Evolutionary conservation across 768 basidiomycete species (phyloP).

Genomic region (Suillus placidus): DNA sequence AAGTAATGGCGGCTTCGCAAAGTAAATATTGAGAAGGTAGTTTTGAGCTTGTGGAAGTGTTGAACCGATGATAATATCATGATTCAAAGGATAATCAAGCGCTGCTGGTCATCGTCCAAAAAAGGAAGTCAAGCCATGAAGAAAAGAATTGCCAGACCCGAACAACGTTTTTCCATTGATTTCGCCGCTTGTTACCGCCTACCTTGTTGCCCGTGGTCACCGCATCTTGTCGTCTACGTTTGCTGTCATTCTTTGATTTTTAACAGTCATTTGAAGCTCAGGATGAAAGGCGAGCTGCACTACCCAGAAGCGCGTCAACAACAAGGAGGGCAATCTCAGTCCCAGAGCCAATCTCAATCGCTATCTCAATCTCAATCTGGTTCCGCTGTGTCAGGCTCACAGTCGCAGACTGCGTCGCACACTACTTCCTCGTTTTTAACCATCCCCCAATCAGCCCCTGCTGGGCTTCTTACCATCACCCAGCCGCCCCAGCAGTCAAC

Average conservation of each 20-base stretch:
- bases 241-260: constrained; percentile 5
- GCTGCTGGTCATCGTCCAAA: constrained; percentile 1
- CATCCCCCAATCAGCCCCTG: constrained; percentile 56
- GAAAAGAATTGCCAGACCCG: constrained; percentile 4
- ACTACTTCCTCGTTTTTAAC: constrained; percentile 18
- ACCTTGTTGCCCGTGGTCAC: constrained; percentile 12
- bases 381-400: constrained; percentile 6
- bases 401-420: constrained; percentile 14
- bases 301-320: constrained; percentile 10
- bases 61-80: neutral
- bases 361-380: constrained; percentile 14
- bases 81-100: neutral
- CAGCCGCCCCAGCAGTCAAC: constrained; percentile 81
- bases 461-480: constrained; percentile 72
- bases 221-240: neutral
- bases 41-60: neutral
- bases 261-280: neutral
- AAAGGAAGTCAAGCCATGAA: constrained; percentile 5
- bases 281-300: neutral
- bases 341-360: constrained; percentile 12
- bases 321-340: constrained; percentile 7
- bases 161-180: constrained; percentile 11
- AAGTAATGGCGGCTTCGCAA: neutral
- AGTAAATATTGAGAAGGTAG: neutral
- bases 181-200: constrained; percentile 6